Percentiles rank a stretch among this genome's conserved stretches.
Evolutionary conservation across 257 asterid species (phyloP).

Genomic region (Prunella vulgaris): DNA sequence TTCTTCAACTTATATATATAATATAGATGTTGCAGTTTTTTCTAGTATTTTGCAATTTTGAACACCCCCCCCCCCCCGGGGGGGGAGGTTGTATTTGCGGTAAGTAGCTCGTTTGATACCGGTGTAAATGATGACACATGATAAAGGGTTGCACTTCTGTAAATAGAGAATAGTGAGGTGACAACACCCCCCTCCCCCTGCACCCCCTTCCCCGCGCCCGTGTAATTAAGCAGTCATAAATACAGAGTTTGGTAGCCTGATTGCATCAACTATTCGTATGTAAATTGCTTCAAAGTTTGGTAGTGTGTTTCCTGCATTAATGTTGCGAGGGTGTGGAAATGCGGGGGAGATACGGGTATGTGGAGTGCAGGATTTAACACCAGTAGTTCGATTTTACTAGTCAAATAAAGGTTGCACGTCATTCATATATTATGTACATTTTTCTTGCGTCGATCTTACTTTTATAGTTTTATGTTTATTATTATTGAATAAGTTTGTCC

Average conservation of each 20-base stretch:
- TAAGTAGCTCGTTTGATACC: neutral
- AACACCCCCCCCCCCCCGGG: constrained; percentile 20
- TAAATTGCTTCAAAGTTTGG: neutral
- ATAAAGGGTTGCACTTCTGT: constrained; percentile 14
- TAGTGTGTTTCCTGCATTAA: neutral
- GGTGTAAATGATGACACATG: neutral
- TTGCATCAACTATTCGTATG: neutral
- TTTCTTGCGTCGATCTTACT: no score
- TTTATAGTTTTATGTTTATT: no score
- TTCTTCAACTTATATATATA: constrained; percentile 20
- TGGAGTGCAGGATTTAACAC: no score
- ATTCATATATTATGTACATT: no score
- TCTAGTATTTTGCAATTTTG: constrained; percentile 34
- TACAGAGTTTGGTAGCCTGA: constrained; percentile 9
- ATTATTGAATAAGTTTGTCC: no score
- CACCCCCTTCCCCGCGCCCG: neutral
- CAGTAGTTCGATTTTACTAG: no score
- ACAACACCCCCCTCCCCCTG: neutral
- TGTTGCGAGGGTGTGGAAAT: no score
- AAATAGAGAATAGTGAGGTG: constrained; percentile 16
- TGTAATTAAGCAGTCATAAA: constrained; percentile 20
- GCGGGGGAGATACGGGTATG: no score
- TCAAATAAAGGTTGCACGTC: no score
- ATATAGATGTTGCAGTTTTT: constrained; percentile 26
- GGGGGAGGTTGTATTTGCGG: constrained; percentile 1